These are phyloP conservation scores for Gracilaria domingensis DNA, from an alignment of 23 red algal species.

Conservation along the genomic window DNA sequence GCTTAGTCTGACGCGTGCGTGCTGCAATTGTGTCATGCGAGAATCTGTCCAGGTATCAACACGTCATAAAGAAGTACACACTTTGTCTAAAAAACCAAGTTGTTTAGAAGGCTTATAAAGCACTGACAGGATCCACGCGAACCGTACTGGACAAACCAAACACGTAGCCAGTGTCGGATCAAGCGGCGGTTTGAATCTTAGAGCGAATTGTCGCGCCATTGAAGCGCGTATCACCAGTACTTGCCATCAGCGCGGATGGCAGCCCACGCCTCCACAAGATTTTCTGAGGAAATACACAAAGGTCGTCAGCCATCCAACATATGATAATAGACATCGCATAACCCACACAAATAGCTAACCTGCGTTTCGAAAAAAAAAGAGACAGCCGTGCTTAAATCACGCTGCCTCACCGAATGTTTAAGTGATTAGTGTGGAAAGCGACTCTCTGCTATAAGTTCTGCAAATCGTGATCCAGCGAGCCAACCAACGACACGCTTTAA, in stretches of 20 bases:
- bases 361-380: neutral
- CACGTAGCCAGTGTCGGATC: conserved; percentile 84
- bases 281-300: conserved; percentile 72
- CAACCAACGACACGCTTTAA: neutral
- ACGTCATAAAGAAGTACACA: conserved; percentile 91
- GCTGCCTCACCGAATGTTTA: conserved; percentile 86
- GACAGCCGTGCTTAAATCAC: conserved; percentile 91
- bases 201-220: conserved; percentile 85
- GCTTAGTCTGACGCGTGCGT: conserved; percentile 64
- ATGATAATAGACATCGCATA: conserved; percentile 96
- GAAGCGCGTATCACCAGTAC: conserved; percentile 83
- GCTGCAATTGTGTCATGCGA: conserved; percentile 94
- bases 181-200: conserved; percentile 88
- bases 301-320: conserved; percentile 87
- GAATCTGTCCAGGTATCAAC: conserved; percentile 92
- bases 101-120: conserved; percentile 74
- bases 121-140: conserved; percentile 67
- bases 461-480: neutral
- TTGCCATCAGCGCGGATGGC: conserved; percentile 91
- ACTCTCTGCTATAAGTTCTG: neutral
- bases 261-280: conserved; percentile 74
- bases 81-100: conserved; percentile 75
- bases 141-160: conserved; percentile 75
- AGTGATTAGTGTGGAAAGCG: conserved; percentile 22
- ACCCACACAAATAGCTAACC: conserved; percentile 69